Conservation (phyloP, 2,329 filamentous ascomycete genomes). For the Cladophialophora psammophila region DNA sequence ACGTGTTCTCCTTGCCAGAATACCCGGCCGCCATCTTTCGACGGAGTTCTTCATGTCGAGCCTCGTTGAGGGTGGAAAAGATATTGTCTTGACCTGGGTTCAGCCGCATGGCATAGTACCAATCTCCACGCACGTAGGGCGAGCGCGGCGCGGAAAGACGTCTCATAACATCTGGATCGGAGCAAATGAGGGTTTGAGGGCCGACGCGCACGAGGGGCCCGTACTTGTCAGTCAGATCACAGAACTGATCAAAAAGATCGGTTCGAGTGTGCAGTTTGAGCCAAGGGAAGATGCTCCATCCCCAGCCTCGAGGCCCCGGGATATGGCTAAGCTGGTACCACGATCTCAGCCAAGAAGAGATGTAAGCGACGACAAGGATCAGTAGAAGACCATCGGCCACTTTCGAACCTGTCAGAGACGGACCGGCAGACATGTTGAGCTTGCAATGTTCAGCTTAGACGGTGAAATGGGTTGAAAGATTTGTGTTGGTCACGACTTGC, state of each 20-base stretch:
- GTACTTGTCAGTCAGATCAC: constrained; percentile 11
- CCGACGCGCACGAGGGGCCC: constrained; percentile 21
- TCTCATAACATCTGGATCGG: constrained; percentile 10
- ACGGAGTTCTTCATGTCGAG: constrained; percentile 10
- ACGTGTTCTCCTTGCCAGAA: constrained; percentile 20
- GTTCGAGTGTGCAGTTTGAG: constrained; percentile 13
- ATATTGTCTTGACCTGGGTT: constrained; percentile 12
- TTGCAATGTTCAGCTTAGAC: neutral
- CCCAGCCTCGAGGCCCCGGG: constrained; percentile 19
- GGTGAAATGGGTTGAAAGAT: no score
- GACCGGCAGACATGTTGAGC: neutral
- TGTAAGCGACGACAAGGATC: neutral
- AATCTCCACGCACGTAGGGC: constrained; percentile 2
- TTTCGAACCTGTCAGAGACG: neutral
- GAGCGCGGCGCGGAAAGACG: constrained; percentile 10
- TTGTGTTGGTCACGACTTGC: no score
- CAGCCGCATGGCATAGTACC: constrained; percentile 15
- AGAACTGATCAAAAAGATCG: constrained; percentile 18
- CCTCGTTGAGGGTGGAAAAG: constrained; percentile 9
- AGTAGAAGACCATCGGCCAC: neutral
- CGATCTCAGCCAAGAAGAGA: constrained; percentile 5
- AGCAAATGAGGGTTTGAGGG: constrained; percentile 17
- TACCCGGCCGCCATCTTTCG: constrained; percentile 16
- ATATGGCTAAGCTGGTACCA: constrained; percentile 21
- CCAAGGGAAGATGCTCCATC: constrained; percentile 7